Evolutionary conservation across 1,139 yeast genomes (phyloP).

Genomic region (Pneumocystis carinii): DNA sequence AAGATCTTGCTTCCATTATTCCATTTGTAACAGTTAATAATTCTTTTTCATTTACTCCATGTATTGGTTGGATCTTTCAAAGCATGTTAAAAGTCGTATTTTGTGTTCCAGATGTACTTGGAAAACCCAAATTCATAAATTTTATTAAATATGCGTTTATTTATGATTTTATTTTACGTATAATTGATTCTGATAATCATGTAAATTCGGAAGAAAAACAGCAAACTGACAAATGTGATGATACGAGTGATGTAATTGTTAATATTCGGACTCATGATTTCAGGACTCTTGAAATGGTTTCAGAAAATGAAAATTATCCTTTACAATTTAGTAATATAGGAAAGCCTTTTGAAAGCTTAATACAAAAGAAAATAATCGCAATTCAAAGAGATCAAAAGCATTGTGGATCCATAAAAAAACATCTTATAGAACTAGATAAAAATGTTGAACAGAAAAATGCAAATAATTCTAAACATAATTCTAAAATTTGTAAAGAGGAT

Average conservation of each 20-base stretch:
- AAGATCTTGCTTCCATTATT: slow-evolving; percentile 23
- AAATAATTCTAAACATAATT: slow-evolving; percentile 10
- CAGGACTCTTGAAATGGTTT: slow-evolving; percentile 12
- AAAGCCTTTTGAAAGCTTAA: slow-evolving; percentile 31
- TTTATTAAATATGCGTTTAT: slow-evolving; percentile 56
- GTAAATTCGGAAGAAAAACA: not conserved
- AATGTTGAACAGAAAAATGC: slow-evolving; percentile 7
- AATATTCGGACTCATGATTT: not conserved
- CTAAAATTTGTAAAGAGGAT: slow-evolving; percentile 14
- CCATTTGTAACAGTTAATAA: slow-evolving; percentile 20
- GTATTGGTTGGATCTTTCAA: slow-evolving; percentile 66
- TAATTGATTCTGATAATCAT: slow-evolving; percentile 32
- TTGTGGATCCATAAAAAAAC: slow-evolving; percentile 30
- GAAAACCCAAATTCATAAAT: slow-evolving; percentile 42
- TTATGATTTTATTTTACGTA: slow-evolving; percentile 28
- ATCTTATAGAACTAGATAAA: slow-evolving; percentile 12
- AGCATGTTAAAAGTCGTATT: slow-evolving; percentile 50
- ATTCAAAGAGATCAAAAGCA: slow-evolving; percentile 37
- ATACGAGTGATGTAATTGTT: not conserved
- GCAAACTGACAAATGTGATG: not conserved
- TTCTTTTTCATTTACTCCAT: slow-evolving; percentile 39
- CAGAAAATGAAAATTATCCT: not conserved
- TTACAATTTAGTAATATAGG: not conserved
- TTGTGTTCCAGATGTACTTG: slow-evolving; percentile 52
- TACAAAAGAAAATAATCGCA: slow-evolving; percentile 37